Conservation (phyloP, 352 stramenopile genomes). For the Proteromonas lacertae region DNA sequence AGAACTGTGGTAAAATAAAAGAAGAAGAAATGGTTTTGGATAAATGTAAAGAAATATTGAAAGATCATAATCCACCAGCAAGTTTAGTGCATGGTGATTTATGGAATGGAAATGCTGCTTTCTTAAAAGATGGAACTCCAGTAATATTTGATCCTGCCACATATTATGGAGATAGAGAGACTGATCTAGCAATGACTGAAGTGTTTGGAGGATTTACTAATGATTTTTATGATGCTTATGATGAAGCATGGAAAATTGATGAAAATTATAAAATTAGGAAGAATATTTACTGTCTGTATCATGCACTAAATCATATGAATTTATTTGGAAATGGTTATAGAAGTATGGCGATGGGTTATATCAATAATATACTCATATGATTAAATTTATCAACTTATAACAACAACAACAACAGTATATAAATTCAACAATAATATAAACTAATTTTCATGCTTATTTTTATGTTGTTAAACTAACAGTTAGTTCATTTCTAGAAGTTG, state of each 20-base stretch:
- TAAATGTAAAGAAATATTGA: conserved; percentile 8
- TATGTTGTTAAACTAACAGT: too few species aligned
- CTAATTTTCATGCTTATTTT: too few species aligned
- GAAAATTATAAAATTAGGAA: conserved; percentile 7
- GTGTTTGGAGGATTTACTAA: conserved; percentile 9
- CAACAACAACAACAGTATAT: too few species aligned
- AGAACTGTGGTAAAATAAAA: too few species aligned
- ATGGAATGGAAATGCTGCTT: conserved; percentile 39
- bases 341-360: too few species aligned
- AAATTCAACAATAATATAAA: too few species aligned
- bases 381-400: too few species aligned
- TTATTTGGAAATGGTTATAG: conserved; percentile 30
- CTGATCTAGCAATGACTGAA: conserved; percentile 15
- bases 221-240: conserved; percentile 25
- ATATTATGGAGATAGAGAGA: conserved; percentile 17
- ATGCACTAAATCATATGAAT: conserved; percentile 38
- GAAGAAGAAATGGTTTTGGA: neutral
- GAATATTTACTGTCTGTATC: conserved; percentile 34
- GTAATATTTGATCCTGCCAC: conserved; percentile 5
- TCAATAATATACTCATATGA: too few species aligned
- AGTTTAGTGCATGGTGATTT: conserved; percentile 40
- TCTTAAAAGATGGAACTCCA: conserved; percentile 1
- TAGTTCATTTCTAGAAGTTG: too few species aligned
- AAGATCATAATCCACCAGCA: conserved; percentile 12
- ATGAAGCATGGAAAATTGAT: conserved; percentile 15